phyloP scores from a whole-genome alignment of 805 yeast genomes.

The Spathaspora boniae region DNA sequence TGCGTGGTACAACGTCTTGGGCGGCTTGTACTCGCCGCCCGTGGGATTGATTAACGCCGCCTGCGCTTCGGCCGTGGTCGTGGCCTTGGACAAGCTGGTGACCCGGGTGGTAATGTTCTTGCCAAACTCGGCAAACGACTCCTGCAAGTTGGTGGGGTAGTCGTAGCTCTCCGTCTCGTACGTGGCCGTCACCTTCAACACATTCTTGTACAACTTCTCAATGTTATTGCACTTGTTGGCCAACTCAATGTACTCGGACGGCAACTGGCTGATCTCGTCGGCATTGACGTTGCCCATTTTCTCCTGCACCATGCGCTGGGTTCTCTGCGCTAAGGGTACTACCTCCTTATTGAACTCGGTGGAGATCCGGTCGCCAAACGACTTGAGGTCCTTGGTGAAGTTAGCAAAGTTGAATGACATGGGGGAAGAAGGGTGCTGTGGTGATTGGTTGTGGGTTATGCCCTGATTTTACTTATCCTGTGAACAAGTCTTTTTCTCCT shows the following conservation, averaged over 20 bases:
- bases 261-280: slow-evolving; percentile 74
- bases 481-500: too few relatives aligned
- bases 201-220: slow-evolving; percentile 40
- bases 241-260: slow-evolving; percentile 66
- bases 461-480: too few relatives aligned
- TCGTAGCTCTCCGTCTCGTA: slow-evolving; percentile 80
- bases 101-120: slow-evolving; percentile 63
- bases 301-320: slow-evolving; percentile 76
- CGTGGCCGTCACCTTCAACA: slow-evolving; percentile 41
- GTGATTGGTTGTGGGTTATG: too few relatives aligned
- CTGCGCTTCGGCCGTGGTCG: slow-evolving; percentile 80
- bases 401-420: slow-evolving; percentile 44
- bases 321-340: slow-evolving; percentile 71
- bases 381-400: slow-evolving; percentile 40
- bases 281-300: slow-evolving; percentile 62
- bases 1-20: slow-evolving; percentile 82
- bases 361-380: slow-evolving; percentile 42
- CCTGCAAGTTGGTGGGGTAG: slow-evolving; percentile 73
- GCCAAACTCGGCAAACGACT: slow-evolving; percentile 71
- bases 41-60: slow-evolving; percentile 51
- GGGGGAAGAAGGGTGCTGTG: too few relatives aligned
- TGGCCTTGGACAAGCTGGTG: slow-evolving; percentile 64
- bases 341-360: slow-evolving; percentile 53
- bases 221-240: slow-evolving; percentile 38
- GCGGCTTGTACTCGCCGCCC: slow-evolving; percentile 48